Base-by-base conservation (phyloP, 1,284 basidiomycete genomes). In the Leucocoprinus gongylophorus region DNA sequence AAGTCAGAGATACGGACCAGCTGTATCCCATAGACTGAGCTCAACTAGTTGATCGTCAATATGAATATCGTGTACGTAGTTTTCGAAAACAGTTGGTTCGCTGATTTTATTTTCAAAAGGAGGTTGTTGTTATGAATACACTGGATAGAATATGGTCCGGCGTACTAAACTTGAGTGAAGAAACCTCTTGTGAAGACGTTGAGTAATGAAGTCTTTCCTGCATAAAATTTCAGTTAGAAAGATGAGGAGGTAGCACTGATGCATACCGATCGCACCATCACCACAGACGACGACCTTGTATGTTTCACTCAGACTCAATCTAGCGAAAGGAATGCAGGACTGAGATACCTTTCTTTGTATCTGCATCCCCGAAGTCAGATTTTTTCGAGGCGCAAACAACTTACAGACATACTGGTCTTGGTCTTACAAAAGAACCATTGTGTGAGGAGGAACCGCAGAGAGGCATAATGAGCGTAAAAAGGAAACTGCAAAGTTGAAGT, bases 21-120 rank as follows among this genome's bases (percentile, higher is more conserved):
- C 95, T 38, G 95, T 97, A 66, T 98, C 95, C 95, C 95, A 98
- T 54, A 98, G 65, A 62, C 91, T 91, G 45, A 98, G 73, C 64
- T 98, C 95, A 10, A 97, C 84, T 18, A 79, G 65, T 58, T 89
- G 85, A 30, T 89, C 89, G 54, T 94, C 91, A 21, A 97, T 80
- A 56, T 78, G 78, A 43, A 93, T 68, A 57, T 90, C 86, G 64
- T 94, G 89, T 5, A 95, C 90, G 62, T 94, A 93, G 71, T 95
- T 95, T 67, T 95, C 92, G 58, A 95, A 94, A 8, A 93, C 89
- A 8, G 91, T 93, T 3, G 90, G 92, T 69, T 95, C 91, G 60
- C 90, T 92, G 62, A 13, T 30, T 12, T n/a, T 26, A 26, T 26
- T 38, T 47, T 42, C 21, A n/a, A 46, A 18, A 35, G 41, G 37